These are phyloP conservation scores for Carex kokanica DNA, from an alignment of 176 grass and related monocot species.

Conservation along the genomic window DNA sequence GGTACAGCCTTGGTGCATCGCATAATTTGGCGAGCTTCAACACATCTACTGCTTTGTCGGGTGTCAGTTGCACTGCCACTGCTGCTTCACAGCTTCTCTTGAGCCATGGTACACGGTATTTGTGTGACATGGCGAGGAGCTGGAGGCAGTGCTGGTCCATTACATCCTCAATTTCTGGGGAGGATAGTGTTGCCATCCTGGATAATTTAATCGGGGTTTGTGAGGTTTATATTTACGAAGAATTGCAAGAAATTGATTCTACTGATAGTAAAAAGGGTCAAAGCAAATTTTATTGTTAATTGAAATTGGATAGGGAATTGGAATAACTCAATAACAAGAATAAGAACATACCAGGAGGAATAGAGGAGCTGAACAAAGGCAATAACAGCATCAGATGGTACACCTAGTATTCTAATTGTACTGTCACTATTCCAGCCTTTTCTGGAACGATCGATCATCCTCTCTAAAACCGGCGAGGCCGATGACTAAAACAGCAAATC, in stretches of 20 bases:
- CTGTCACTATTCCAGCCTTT: conserved; percentile 25
- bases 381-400: conserved; percentile 39
- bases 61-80: conserved; percentile 39
- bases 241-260: neutral
- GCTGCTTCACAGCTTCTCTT: conserved; percentile 53
- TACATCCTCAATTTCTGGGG: conserved; percentile 36
- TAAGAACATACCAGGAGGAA: conserved; percentile 20
- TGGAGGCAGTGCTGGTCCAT: conserved; percentile 42
- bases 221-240: neutral
- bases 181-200: neutral
- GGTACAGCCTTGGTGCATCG: conserved; percentile 55
- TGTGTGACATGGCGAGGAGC: conserved; percentile 62
- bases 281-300: neutral
- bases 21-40: conserved; percentile 66
- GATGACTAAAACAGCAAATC: conserved; percentile 35
- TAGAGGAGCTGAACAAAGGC: conserved; percentile 64
- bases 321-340: neutral
- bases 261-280: neutral
- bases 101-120: conserved; percentile 56
- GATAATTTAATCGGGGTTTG: neutral
- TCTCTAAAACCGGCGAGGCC: conserved; percentile 69
- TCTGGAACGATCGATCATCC: conserved; percentile 32
- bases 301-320: neutral
- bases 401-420: conserved; percentile 49
- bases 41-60: conserved; percentile 45